Conservation (phyloP, 78 protist species). For the Emiliania huxleyi region DNA sequence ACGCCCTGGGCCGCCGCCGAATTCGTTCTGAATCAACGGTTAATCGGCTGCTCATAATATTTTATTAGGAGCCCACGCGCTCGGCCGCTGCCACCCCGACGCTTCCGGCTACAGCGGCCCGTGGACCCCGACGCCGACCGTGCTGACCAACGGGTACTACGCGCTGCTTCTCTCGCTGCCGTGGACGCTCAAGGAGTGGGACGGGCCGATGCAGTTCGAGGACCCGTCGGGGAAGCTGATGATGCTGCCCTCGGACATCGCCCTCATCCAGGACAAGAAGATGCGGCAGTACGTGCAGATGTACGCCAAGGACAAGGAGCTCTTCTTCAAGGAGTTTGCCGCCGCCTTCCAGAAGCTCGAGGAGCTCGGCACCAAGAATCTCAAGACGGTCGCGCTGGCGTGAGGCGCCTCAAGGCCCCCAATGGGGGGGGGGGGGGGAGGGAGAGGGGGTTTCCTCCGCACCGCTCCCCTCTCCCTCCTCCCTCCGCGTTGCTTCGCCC, state of each 20-base stretch:
- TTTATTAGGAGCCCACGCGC: constrained; percentile 78
- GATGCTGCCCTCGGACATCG: constrained; percentile 78
- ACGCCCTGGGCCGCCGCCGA: too few relatives aligned
- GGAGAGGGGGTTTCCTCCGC: too few relatives aligned
- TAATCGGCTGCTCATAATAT: too few relatives aligned
- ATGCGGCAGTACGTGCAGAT: constrained; percentile 43
- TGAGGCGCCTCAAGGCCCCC: too few relatives aligned
- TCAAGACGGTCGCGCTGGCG: not conserved
- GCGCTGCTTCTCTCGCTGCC: constrained; percentile 19
- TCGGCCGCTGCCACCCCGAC: constrained; percentile 68
- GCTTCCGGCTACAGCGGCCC: constrained; percentile 62
- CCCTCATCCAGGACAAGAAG: constrained; percentile 52
- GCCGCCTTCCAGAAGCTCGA: constrained; percentile 51
- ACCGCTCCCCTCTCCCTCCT: too few relatives aligned
- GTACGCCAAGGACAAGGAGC: constrained; percentile 66
- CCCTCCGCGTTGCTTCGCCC: too few relatives aligned
- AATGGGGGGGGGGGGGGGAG: too few relatives aligned
- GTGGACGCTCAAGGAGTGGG: constrained; percentile 41
- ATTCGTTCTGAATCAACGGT: too few relatives aligned
- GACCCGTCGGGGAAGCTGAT: constrained; percentile 61
- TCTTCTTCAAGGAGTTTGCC: constrained; percentile 64
- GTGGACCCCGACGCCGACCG: constrained; percentile 59
- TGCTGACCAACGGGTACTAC: constrained; percentile 59
- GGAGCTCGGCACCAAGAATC: constrained; percentile 37
- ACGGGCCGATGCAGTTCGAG: constrained; percentile 59